These are phyloP conservation scores for Globisporangium sylvaticum DNA, from an alignment of 352 stramenopile species.

Conservation along the genomic window DNA sequence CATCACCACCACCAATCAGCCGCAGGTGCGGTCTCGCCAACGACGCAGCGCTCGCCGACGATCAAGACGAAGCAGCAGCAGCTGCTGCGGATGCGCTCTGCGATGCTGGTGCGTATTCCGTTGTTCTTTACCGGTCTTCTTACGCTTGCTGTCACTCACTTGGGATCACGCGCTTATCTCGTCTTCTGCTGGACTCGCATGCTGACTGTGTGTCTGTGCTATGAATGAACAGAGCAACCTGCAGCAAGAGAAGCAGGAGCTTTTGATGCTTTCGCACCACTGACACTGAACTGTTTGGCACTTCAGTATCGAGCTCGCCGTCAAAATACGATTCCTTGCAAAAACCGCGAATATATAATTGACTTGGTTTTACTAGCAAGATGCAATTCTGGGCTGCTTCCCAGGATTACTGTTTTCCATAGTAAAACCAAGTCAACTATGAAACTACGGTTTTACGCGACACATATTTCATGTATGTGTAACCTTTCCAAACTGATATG, in stretches of 20 bases:
- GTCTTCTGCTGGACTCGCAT: background rate
- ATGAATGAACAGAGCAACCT: background rate
- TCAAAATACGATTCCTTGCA: no score
- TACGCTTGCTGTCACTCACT: background rate
- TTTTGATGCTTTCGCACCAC: background rate
- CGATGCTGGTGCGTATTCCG: slow-evolving; percentile 35
- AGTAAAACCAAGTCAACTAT: no score
- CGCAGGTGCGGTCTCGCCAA: background rate
- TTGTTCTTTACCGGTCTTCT: background rate
- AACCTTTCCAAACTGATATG: no score
- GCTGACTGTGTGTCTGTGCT: background rate
- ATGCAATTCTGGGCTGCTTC: no score
- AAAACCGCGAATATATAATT: no score
- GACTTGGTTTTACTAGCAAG: no score
- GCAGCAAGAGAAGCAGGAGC: background rate
- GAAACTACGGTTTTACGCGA: no score
- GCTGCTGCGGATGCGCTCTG: slow-evolving; percentile 37
- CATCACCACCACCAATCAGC: background rate
- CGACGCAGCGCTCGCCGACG: slow-evolving; percentile 10
- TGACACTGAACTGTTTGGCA: background rate
- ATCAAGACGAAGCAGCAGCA: slow-evolving; percentile 51
- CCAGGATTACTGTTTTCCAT: no score
- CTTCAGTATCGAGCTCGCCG: background rate
- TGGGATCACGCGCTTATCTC: background rate
- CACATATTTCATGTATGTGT: no score